Evolutionary conservation across 2,329 filamentous ascomycete species (phyloP), one percentile per base, ranked within the genome.

Genomic region (Penicillium nordicum): DNA sequence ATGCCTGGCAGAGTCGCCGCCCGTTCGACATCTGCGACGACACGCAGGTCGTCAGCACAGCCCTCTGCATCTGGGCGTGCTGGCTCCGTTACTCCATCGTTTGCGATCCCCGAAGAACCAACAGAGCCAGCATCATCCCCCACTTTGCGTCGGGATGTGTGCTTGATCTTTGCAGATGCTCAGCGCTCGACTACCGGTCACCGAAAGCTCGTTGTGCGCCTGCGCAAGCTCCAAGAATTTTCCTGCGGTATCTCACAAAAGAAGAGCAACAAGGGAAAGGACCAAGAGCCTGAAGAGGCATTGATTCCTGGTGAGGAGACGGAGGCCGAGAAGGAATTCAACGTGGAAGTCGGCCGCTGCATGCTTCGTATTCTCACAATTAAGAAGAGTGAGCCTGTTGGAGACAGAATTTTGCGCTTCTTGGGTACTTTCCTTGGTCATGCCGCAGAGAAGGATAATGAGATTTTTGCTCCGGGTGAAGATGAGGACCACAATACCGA

Each of bases 121-220:
- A 56, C 72, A 16, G 59, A 71, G 25, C 74, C 75, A 30, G 68
- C 72, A 53, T 66, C 71, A 25, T 66, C 69, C 14, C 65, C 84
- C 56, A 83, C 82, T 16, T 78, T 97, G 63, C 88, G 92, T 67
- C 82, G 81, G 36, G 88, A 89, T 69, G 81, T 96, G 50, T 88
- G 87, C 70, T 76, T 82, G 53, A 82, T 91, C 47, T 92, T 92
- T 69, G 82, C 83, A 62, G 89, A 92, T 72, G 92, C 93, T 34
- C 94, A 99, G 74, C 87, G 88, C 66, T 95, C 90, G 1, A 95
- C 89, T 0, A 91, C 92, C 1, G 90, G 90, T 2, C 94, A 99
- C 72, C 82, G 93, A 58, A 97, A 97, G 71, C 82, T 96, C 0
- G 88, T 89, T 4, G 89, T 97, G 58, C 92, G 87, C 48, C 78